These are phyloP conservation scores for Phytophthora hybrid DNA, from an alignment of 352 stramenopile genomes.

Conservation along the genomic window DNA sequence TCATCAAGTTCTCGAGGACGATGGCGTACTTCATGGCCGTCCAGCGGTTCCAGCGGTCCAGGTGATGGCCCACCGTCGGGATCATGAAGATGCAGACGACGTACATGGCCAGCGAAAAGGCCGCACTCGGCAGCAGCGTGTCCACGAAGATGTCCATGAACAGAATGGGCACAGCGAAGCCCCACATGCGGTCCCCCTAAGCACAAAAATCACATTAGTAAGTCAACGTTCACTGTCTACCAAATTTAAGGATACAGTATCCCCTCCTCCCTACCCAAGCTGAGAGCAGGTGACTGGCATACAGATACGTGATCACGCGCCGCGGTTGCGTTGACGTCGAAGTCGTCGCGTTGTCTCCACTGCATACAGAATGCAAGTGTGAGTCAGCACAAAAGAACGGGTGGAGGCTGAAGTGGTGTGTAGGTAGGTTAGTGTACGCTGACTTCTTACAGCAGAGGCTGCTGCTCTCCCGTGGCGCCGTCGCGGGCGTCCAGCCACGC, in stretches of 20 bases:
- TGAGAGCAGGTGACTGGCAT: conserved; percentile 77
- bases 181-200: conserved; percentile 85
- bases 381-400: conserved; percentile 1
- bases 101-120: conserved; percentile 82
- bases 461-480: conserved; percentile 24
- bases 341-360: neutral
- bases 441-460: conserved; percentile 44
- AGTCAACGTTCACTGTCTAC: neutral
- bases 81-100: conserved; percentile 77
- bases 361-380: neutral
- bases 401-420: neutral
- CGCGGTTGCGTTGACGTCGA: conserved; percentile 27
- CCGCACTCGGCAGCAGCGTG: conserved; percentile 77
- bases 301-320: conserved; percentile 74
- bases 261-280: conserved; percentile 57
- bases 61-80: conserved; percentile 64
- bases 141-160: conserved; percentile 91
- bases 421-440: too few species aligned
- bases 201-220: neutral
- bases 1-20: conserved; percentile 80
- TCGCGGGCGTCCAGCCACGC: conserved; percentile 47
- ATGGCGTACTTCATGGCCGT: conserved; percentile 75
- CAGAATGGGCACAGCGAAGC: conserved; percentile 80
- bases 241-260: neutral
- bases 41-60: conserved; percentile 79